Evolutionary conservation across 2,329 filamentous ascomycete genomes (phyloP), one percentile per base, ranked within the genome.

Genomic region (Fusarium poae): DNA sequence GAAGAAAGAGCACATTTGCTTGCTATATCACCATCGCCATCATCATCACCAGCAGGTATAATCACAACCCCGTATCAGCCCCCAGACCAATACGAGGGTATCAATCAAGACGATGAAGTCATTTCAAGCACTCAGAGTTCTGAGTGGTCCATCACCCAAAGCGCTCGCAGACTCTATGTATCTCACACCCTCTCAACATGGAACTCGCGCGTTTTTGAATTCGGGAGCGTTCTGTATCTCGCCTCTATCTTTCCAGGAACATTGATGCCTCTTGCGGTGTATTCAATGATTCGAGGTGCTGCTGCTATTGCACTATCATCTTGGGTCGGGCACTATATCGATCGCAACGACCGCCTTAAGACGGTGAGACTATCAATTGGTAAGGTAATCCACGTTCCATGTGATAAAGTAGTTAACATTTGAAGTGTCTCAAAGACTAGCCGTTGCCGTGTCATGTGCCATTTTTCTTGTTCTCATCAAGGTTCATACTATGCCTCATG

Each of bases 221-320:
- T 90, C 57, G 88, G 83, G 30, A 84, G 86, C 8, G 85, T 90
- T 7, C 79, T 89, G 8, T 89, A 85, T 75, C 79, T 89, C 12
- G 86, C 86, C 0, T 77, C 81, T 1, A 82, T 87, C 45, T 89
- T 82, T 68, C 85, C 85, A 0, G 78, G 82, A 1, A 92, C 89
- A 0, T 79, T 93, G 23, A 81, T 91, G 23, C 90, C 88, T 35
- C 83, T 89, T 57, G 92, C 90, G 0, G 79, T 90, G n/a, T 93
- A 93, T 72, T 91, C 91, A 0, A 78, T 93, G 9, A 80, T 84
- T 7, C 85, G 91, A 23, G 83, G 86, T 8, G 78, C 82, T 0
- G 81, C 87, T 1, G 89, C 88, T 0, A 84, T 90, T 6, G 29
- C 88, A 1, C 79, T 92, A 9, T 85, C 89, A 0, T 85, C 87